Conservation (phyloP, 2,329 filamentous ascomycete species). For the Mycocentrospora acerina region DNA sequence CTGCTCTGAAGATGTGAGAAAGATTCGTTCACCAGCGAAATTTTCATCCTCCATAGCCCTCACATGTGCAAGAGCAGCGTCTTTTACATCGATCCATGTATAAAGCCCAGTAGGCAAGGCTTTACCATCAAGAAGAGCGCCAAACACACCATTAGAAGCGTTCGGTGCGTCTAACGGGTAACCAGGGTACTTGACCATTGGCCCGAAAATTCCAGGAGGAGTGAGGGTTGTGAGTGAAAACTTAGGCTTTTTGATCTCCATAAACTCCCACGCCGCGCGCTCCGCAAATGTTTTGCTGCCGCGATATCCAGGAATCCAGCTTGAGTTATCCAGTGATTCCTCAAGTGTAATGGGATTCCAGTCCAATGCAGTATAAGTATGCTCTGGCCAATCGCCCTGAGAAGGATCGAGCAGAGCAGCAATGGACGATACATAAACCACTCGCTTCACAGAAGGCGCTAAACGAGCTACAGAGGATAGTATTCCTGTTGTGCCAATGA, state of each 20-base stretch:
- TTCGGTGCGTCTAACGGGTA: slow-evolving; percentile 61
- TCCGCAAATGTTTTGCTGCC: slow-evolving; percentile 61
- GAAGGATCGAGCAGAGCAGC: slow-evolving; percentile 59
- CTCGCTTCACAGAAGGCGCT: slow-evolving; percentile 66
- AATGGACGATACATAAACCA: slow-evolving; percentile 67
- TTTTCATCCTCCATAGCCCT: slow-evolving; percentile 54
- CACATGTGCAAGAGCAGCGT: slow-evolving; percentile 62
- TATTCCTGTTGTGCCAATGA: slow-evolving; percentile 62
- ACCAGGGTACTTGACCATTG: slow-evolving; percentile 54
- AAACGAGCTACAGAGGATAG: slow-evolving; percentile 57
- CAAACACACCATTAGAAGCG: slow-evolving; percentile 57
- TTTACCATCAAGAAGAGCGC: slow-evolving; percentile 42
- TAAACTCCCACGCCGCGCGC: slow-evolving; percentile 50
- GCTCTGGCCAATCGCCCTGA: slow-evolving; percentile 48
- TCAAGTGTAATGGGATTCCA: slow-evolving; percentile 57
- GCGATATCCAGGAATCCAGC: slow-evolving; percentile 41
- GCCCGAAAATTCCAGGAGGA: slow-evolving; percentile 49
- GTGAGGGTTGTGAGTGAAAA: slow-evolving; percentile 48
- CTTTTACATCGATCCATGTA: slow-evolving; percentile 42
- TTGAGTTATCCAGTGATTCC: slow-evolving; percentile 44
- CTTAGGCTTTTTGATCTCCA: slow-evolving; percentile 47
- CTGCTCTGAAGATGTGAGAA: slow-evolving; percentile 55
- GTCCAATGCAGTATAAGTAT: slow-evolving; percentile 52
- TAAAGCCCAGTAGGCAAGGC: slow-evolving; percentile 35
- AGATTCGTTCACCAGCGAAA: slow-evolving; percentile 57